Evolutionary conservation across 2,329 filamentous ascomycete genomes (phyloP), one percentile per base, ranked within the genome.

Genomic region (Pseudopyricularia cyperi): DNA sequence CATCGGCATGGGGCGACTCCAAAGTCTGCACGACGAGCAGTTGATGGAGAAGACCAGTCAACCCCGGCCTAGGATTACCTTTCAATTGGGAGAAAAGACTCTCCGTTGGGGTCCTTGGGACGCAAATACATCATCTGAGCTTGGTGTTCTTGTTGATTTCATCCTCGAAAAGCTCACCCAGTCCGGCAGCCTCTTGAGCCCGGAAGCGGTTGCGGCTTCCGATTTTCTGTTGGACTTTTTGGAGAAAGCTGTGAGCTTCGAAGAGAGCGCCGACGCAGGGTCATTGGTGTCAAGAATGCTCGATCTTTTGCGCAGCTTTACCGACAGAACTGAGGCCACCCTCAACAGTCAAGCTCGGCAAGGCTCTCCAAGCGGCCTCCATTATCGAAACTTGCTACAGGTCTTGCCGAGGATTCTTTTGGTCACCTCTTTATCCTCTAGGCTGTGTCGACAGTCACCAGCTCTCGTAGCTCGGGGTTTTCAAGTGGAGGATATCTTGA

Each of bases 71-170:
- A 9, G 39, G 19, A 58, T 64, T 2, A 69, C 66, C 8, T 73
- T 79, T 53, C 62, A 64, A 30, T 62, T 83, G 7, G 75, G 70
- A 12, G 68, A 71, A 7, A 71, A 75, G 53, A 60, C 60, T 0
- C 68, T 83, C 6, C 64, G 63, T 52, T 84, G 81, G 80, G 71
- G 70, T 7, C 46, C 57, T 2, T 84, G 81, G 80, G 67, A 79
- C 56, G 74, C 75, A 9, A 70, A 70, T 32, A 71, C 74, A 2
- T 83, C 80, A 1, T 82, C 80, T 3, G 79, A 84, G 57, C 57
- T 83, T 19, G 80, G 80, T 2, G 68, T 83, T 37, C 63, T 81
- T n/a, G 66, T 82, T 53, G 80, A 84, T 61, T 79, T 73, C 62
- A 65, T 83, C 32, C 61, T 66, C 11, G 77, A 82, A 33, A 67